Base-by-base conservation (phyloP, 495 filamentous ascomycete genomes). In the Podospora pseudopauciseta region DNA sequence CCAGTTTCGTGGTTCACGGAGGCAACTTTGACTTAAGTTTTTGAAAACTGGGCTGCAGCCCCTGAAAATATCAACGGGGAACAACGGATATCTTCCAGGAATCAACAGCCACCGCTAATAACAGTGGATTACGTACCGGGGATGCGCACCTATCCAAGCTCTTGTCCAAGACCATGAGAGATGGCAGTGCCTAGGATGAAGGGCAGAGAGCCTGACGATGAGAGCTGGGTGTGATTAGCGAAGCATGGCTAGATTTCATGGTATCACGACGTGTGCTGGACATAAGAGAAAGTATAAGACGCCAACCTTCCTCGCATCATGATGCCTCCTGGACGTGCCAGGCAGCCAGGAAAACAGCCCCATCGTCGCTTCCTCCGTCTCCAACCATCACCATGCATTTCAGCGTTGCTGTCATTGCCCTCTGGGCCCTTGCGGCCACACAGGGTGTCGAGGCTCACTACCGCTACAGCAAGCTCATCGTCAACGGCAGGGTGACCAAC, bases 391-490 rank as follows among this genome's bases (percentile, higher is more conserved):
- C 39, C 39, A 49, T 49, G 39, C 39, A 63, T 7, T 55, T 67
- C 66, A 68, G 54, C 61, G 44, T 68, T 18, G 53, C 60, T 28
- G 60, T 49, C n/a, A n/a, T 59, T n/a, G 66, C 60, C 49, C 60
- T 68, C 66, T 68, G 60, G 60, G 63, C 64, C 27, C 68, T 69
- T 30, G 32, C 68, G 4, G 58, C 69, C 16, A 55, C 56, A 5
- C 27, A 64, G 13, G 44, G 65, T 9, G 65, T 65, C 34, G 23
- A 57, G 20, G 69, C 66, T n/a, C 69, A 71, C 66, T 71, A 72
- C 67, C 68, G 55, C 59, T 72, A 69, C 65, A 60, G 59, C 55
- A 64, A 61, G 55, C 65, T 69, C 30, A 19, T 72, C n/a, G 53
- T 67, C 67, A 72, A 72, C 64, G 70, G 67, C 55, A 18, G 55